These are phyloP conservation scores for Aaosphaeria arxii DNA, from an alignment of 2,329 filamentous ascomycete genomes.

Conservation along the genomic window DNA sequence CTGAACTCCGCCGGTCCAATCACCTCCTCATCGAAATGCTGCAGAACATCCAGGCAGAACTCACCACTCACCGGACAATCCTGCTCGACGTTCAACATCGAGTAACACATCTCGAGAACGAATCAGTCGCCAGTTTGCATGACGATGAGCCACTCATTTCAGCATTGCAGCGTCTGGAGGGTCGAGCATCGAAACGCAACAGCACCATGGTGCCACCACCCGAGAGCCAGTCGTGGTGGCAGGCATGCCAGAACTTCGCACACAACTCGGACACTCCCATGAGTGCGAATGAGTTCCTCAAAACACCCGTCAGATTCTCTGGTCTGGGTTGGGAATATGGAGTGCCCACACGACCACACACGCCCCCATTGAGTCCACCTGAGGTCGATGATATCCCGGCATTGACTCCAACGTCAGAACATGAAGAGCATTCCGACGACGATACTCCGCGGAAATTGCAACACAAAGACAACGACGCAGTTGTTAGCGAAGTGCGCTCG, in stretches of 20 bases:
- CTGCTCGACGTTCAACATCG: constrained; percentile 28
- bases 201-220: constrained; percentile 7
- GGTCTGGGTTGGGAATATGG: constrained; percentile 24
- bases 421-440: constrained; percentile 7
- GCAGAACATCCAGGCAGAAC: constrained; percentile 24
- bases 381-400: constrained; percentile 17
- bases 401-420: constrained; percentile 16
- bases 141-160: constrained; percentile 5
- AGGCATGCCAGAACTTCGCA: constrained; percentile 25
- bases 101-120: constrained; percentile 23
- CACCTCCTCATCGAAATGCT: constrained; percentile 24
- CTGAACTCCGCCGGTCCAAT: constrained; percentile 21
- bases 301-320: constrained; percentile 21
- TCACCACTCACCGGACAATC: constrained; percentile 19
- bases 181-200: constrained; percentile 7
- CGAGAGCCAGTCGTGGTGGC: constrained; percentile 22
- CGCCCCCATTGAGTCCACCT: constrained; percentile 11
- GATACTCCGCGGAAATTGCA: constrained; percentile 3
- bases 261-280: constrained; percentile 23
- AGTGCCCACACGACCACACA: constrained; percentile 4
- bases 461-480: constrained; percentile 1
- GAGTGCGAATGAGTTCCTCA: constrained; percentile 22
- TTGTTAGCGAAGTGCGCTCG: background rate
- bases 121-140: constrained; percentile 9
- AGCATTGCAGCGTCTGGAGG: constrained; percentile 11